Evolutionary conservation across 148 eudicot genomes (phyloP).

Genomic region (Diospyros kaki): DNA sequence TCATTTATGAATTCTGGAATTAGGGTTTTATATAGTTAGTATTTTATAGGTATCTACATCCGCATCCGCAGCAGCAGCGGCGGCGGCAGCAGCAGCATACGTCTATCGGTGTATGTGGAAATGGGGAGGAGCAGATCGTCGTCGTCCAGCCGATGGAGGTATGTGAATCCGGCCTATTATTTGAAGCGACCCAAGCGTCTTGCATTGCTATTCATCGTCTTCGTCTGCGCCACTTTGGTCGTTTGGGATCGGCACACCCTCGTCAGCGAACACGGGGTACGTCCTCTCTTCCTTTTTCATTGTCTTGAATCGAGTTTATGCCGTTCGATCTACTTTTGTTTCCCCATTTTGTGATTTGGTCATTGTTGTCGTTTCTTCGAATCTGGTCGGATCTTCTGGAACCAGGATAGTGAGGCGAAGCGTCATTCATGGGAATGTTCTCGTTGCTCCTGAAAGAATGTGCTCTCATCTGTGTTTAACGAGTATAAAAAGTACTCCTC

Average conservation of each 20-base stretch:
- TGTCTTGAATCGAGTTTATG: background rate
- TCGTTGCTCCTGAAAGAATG: no score
- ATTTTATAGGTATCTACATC: no score
- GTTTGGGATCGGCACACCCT: conserved; percentile 98
- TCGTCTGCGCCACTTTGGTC: conserved; percentile 51
- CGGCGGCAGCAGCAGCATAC: no score
- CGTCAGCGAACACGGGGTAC: conserved; percentile 73
- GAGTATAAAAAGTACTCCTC: no score
- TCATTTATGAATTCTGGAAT: no score
- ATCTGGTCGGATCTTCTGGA: background rate
- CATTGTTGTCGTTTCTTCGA: background rate
- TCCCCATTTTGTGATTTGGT: conserved; percentile 1
- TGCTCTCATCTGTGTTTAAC: no score
- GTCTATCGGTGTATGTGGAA: no score
- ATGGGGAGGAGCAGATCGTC: conserved; percentile 12
- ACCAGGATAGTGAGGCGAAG: background rate
- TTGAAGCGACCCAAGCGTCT: conserved; percentile 85
- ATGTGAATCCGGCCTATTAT: conserved; percentile 85
- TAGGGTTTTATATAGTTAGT: no score
- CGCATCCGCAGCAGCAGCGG: no score
- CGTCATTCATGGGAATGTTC: background rate
- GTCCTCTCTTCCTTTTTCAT: background rate
- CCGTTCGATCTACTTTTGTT: conserved; percentile 5
- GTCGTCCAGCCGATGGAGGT: conserved; percentile 37
- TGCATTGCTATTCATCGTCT: conserved; percentile 61